Evolutionary conservation across 2,329 filamentous ascomycete genomes (phyloP), one percentile per base, ranked within the genome.

Genomic region (Juglanconis juglandina): DNA sequence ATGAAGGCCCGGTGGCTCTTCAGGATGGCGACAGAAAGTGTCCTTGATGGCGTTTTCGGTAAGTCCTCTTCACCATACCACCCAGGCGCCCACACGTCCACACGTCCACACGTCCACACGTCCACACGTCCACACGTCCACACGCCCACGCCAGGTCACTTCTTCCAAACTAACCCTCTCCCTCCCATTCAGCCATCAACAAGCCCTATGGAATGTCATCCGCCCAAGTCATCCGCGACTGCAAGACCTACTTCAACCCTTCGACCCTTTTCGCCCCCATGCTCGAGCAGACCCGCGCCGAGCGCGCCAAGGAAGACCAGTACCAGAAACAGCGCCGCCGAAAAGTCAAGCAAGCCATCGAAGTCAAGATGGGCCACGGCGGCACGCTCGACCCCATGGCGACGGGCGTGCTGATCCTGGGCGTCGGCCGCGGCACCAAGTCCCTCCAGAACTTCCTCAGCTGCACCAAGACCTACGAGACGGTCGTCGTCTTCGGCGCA

Each of bases 361-460:
- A 91, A 64, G 88, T 98, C 67, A 99, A 98, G 79, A 90, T 98
- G 70, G 95, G 95, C 39, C 95, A 99, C 76, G 95, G 95, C 63
- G 95, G 95, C 48, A 99, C 95, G 1, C 83, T 99, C 17, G 95
- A 99, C 71, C 95, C 95, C 33, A 83, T 97, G 68, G 95, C 95
- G 8, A 96, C 93, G 1, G 95, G 95, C 50, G 91, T 99, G 32
- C 83, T 99, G 53, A 92, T 98, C 64, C 81, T 95, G 6, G 95
- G 94, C 59, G 82, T 97, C 56, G 95, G 94, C 41, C 87, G 84
- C 61, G 95, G 91, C 44, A 99, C 95, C 58, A 99, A 98, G 75
- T 79, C 83, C 13, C 82, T 99, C 1, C 79, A 84, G 46, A 79
- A 86, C 41, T 98, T 97, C 72, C 81, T 98, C 49, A 82, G 85